Percentiles rank a stretch among this genome's conserved stretches.
These are phyloP conservation scores for Heteromeles arbutifolia DNA, from an alignment of 306 rosid species.

Conservation along the genomic window DNA sequence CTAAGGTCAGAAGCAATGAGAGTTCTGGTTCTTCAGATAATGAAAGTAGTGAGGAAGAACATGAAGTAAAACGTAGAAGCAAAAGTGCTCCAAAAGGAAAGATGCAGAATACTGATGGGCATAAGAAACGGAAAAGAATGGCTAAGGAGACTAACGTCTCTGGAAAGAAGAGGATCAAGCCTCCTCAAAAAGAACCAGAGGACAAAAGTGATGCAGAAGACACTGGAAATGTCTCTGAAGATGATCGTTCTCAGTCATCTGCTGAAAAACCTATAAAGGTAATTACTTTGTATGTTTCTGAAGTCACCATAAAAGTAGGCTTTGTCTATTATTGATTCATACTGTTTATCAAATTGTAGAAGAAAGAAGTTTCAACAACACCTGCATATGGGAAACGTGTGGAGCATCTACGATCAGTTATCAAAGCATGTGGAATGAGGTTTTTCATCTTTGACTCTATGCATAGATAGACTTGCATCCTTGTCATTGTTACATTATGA, in stretches of 20 bases:
- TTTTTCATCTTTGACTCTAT: conserved; percentile 23
- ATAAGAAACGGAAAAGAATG: conserved; percentile 56
- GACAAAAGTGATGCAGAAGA: conserved; percentile 46
- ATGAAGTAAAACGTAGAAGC: conserved; percentile 55
- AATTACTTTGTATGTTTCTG: neutral
- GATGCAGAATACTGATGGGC: conserved; percentile 32
- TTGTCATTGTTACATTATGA: conserved; percentile 23
- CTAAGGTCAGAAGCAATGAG: conserved; percentile 44
- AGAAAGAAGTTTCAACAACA: conserved; percentile 68
- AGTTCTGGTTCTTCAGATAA: conserved; percentile 45
- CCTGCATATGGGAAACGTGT: conserved; percentile 77
- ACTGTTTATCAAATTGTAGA: conserved; percentile 40
- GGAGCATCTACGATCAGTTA: conserved; percentile 80
- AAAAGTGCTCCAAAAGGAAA: conserved; percentile 47
- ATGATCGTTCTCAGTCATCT: conserved; percentile 62
- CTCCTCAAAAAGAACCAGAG: conserved; percentile 34
- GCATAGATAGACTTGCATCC: conserved; percentile 15
- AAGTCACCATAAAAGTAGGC: neutral
- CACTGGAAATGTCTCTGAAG: conserved; percentile 59
- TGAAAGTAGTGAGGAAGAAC: conserved; percentile 46
- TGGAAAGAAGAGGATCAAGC: conserved; percentile 57
- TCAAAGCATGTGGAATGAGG: conserved; percentile 98
- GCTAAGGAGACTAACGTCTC: conserved; percentile 42
- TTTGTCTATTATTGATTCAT: conserved; percentile 9
- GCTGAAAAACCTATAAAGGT: conserved; percentile 69